phyloP scores from a whole-genome alignment of 306 rosid genomes.

The Alnus rubra region DNA sequence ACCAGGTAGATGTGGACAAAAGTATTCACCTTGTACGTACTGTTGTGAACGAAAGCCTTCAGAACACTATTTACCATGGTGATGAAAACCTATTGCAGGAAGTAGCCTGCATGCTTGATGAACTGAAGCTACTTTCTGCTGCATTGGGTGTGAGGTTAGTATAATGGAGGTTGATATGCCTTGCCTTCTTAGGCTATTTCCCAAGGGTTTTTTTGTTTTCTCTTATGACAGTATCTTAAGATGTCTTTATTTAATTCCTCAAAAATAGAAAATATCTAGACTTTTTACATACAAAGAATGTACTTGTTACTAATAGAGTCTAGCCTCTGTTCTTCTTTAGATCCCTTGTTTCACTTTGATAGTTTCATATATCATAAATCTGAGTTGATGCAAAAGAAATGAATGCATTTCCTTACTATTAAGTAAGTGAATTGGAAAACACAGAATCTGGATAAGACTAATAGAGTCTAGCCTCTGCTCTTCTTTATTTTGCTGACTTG shows the following conservation, averaged over 20 bases:
- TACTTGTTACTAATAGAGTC: background rate
- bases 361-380: background rate
- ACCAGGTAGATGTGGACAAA: conserved; percentile 22
- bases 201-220: background rate
- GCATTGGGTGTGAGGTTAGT: conserved; percentile 36
- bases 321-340: background rate
- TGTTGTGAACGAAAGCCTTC: background rate
- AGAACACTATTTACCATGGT: background rate
- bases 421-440: background rate
- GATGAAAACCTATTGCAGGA: conserved; percentile 5
- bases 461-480: background rate
- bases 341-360: background rate
- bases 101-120: conserved; percentile 22
- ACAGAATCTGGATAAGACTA: background rate
- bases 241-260: background rate
- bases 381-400: background rate
- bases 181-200: background rate
- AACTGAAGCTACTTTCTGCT: conserved; percentile 30
- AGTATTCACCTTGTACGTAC: conserved; percentile 4
- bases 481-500: background rate
- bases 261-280: background rate
- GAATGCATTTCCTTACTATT: too few relatives aligned
- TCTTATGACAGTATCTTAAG: background rate
- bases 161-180: background rate
- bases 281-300: background rate